Evolutionary conservation across 2,329 filamentous ascomycete species (phyloP), one percentile per base, ranked within the genome.

Genomic region (Penicillium sp.): DNA sequence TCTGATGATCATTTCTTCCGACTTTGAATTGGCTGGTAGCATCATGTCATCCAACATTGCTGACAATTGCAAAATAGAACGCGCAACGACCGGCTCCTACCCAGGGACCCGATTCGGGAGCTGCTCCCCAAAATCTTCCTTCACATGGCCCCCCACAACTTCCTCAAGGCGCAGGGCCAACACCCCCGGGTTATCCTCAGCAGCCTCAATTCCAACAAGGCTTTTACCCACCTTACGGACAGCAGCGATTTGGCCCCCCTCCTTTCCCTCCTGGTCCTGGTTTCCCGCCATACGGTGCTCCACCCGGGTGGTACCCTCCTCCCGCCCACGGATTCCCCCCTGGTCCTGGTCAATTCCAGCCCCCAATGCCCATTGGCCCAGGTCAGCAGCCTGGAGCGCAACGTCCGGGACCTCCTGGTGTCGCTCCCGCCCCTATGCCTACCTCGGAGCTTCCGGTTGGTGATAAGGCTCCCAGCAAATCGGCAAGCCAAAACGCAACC

Each of bases 231-330:
- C 70, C 69, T 11, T 75, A 75, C 57, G 73, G 71, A 50, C 74
- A 74, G 47, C 68, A 74, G 50, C 68, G 74, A 37, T 76, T 73
- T 55, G 72, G 69, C 22, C 73, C 72, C 55, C 75, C 65, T 72
- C 77, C 74, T 58, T 75, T 72, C 54, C 80, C 80, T 40, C 74
- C 73, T 49, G 80, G 78, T 22, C 86, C 86, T 56, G 81, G 81
- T 14, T 89, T 86, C 61, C 83, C 83, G 4, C 86, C 86, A 1
- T 95, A 90, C 67, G 87, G 87, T 55, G 85, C 83, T 13, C 87
- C 83, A 39, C 77, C 76, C 40, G 87, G 86, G 48, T 95, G 89
- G 87, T 92, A 84, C 65, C 87, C 86, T 58, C 82, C 80, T 45
- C 82, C 83, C 8, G 86, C 85, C 6, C 87, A 88, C 70, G 85